These are phyloP conservation scores for Aspergillus bertholletiae DNA, from an alignment of 495 filamentous ascomycete species.

Conservation along the genomic window DNA sequence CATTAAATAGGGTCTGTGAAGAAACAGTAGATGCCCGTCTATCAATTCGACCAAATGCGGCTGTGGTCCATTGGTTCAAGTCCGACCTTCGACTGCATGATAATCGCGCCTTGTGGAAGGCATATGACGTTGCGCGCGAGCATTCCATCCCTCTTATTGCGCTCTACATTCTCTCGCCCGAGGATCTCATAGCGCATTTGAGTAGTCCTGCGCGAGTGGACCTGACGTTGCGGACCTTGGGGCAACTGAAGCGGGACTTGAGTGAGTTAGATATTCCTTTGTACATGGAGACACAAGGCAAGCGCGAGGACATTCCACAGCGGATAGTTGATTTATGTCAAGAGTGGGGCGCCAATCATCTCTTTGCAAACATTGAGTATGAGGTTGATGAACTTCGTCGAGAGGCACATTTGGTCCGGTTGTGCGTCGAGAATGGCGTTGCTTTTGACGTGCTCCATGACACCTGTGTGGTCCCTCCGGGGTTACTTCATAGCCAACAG, in stretches of 20 bases:
- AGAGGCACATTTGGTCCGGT: constrained; percentile 62
- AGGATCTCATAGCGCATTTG: constrained; percentile 82
- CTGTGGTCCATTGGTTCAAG: constrained; percentile 92
- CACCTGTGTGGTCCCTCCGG: constrained; percentile 77
- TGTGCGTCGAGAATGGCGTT: constrained; percentile 57
- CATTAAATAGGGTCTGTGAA: constrained; percentile 49
- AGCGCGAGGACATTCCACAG: constrained; percentile 57
- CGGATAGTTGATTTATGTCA: constrained; percentile 67
- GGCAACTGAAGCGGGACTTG: constrained; percentile 62
- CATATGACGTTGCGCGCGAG: constrained; percentile 62
- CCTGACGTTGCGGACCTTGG: constrained; percentile 69
- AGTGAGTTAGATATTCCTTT: constrained; percentile 73
- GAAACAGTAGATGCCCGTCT: constrained; percentile 47
- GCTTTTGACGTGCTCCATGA: constrained; percentile 68
- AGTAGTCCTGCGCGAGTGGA: constrained; percentile 72
- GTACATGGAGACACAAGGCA: constrained; percentile 67
- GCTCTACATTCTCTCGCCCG: constrained; percentile 77
- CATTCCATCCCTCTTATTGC: constrained; percentile 65
- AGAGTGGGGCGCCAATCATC: constrained; percentile 67
- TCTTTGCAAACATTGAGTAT: constrained; percentile 57
- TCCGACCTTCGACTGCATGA: constrained; percentile 71
- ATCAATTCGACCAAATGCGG: constrained; percentile 47
- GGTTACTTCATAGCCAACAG: constrained; percentile 54
- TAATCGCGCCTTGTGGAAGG: constrained; percentile 68
- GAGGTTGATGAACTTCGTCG: constrained; percentile 61